Conservation (phyloP, 2,329 filamentous ascomycete genomes). For the Verticillium longisporum region DNA sequence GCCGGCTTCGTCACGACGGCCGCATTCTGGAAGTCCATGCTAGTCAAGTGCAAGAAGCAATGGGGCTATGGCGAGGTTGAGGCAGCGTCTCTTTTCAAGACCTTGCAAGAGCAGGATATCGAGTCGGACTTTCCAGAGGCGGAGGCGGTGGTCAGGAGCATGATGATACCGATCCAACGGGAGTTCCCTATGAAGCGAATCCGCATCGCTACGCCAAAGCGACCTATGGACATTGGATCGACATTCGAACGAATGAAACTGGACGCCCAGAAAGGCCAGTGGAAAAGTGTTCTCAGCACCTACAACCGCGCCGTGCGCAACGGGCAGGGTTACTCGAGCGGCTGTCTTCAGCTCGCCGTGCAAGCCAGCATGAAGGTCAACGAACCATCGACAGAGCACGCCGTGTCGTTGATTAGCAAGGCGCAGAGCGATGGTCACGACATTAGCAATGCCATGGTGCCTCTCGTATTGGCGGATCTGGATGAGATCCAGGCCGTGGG, state of each 20-base stretch:
- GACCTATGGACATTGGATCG: conserved; percentile 20
- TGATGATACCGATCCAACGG: not conserved
- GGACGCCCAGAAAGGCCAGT: conserved; percentile 23
- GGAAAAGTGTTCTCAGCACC: conserved; percentile 24
- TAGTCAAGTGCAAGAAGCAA: conserved; percentile 26
- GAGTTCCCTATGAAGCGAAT: conserved; percentile 9
- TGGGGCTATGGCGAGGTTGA: conserved; percentile 30
- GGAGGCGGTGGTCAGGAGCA: conserved; percentile 5
- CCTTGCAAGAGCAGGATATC: conserved; percentile 22
- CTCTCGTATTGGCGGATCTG: conserved; percentile 30
- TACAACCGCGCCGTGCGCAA: conserved; percentile 28
- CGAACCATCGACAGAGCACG: conserved; percentile 19
- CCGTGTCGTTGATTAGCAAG: conserved; percentile 30
- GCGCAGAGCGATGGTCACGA: conserved; percentile 34
- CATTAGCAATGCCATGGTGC: conserved; percentile 29
- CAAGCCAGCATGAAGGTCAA: conserved; percentile 30
- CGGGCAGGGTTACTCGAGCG: conserved; percentile 28
- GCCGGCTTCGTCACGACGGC: conserved; percentile 27
- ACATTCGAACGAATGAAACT: conserved; percentile 33
- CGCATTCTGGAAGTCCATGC: conserved; percentile 30
- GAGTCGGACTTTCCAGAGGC: conserved; percentile 5
- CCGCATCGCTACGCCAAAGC: conserved; percentile 12
- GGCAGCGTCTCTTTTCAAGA: conserved; percentile 24
- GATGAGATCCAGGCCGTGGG: conserved; percentile 21
- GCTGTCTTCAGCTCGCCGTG: conserved; percentile 41